Evolutionary conservation across 179 eudicot species (phyloP).

Genomic region (Monotropa hypopitys): DNA sequence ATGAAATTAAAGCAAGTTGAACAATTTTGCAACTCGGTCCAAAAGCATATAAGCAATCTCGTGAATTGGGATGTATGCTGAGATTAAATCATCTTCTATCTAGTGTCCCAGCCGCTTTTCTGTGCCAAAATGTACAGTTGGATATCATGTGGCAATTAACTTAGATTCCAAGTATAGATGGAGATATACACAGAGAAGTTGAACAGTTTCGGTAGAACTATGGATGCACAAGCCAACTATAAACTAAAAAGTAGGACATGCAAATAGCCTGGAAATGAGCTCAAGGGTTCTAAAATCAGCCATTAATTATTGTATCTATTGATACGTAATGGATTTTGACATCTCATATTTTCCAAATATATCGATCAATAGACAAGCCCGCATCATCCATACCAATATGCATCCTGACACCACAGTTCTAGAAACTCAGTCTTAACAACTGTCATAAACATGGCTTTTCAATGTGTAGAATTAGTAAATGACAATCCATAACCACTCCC

Average conservation of each 20-base stretch:
- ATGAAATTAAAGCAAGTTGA: not conserved
- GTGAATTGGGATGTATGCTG: not conserved
- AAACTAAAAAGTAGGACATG: not conserved
- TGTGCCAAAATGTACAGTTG: not conserved
- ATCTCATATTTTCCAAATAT: too few relatives aligned
- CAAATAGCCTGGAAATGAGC: too few relatives aligned
- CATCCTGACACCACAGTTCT: too few relatives aligned
- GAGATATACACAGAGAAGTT: not conserved
- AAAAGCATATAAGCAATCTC: not conserved
- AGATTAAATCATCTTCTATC: not conserved
- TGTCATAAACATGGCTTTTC: not conserved
- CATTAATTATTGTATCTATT: too few relatives aligned
- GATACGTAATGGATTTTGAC: too few relatives aligned
- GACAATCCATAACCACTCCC: not conserved
- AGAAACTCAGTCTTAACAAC: not conserved
- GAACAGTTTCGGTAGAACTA: not conserved
- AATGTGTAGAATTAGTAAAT: not conserved
- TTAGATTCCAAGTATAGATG: not conserved
- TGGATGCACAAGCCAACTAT: not conserved
- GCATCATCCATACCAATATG: too few relatives aligned
- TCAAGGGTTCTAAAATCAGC: too few relatives aligned
- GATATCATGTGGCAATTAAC: not conserved
- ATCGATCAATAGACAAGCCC: too few relatives aligned
- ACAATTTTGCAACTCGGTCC: not conserved
- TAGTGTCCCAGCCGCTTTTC: not conserved